Conservation (phyloP, 257 asterid species). For the Plantago ovata region DNA sequence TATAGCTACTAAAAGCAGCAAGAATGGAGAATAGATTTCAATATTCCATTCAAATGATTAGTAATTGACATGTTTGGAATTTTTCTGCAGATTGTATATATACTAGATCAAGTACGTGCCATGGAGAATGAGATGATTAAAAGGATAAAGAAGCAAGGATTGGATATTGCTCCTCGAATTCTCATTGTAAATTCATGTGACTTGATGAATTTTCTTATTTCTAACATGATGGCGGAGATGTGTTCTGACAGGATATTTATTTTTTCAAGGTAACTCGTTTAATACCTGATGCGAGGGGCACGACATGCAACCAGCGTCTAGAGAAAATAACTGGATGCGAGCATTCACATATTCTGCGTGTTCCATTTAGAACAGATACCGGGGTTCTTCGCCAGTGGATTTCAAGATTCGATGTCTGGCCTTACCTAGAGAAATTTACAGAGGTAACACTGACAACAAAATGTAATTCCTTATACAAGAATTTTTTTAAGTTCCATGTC, state of each 20-base stretch:
- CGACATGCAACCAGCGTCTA: constrained; percentile 89
- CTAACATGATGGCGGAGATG: not conserved
- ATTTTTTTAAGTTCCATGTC: not conserved
- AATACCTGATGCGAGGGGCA: constrained; percentile 96
- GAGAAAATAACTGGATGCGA: constrained; percentile 84
- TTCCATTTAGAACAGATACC: constrained; percentile 78
- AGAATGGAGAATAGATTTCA: not conserved
- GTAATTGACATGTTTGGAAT: no score
- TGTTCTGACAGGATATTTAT: not conserved
- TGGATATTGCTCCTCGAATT: constrained; percentile 69
- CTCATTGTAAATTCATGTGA: constrained; percentile 51
- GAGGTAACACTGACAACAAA: constrained; percentile 41
- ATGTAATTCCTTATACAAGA: not conserved
- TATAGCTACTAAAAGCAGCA: not conserved
- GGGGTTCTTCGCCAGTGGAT: constrained; percentile 92
- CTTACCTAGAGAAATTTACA: constrained; percentile 83
- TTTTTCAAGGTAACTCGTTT: constrained; percentile 74
- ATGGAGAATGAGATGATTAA: constrained; percentile 88
- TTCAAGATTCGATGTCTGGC: constrained; percentile 98
- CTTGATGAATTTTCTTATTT: constrained; percentile 1
- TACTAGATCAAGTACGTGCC: constrained; percentile 98
- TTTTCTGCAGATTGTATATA: constrained; percentile 69
- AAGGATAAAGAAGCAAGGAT: constrained; percentile 86
- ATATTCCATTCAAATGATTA: no score
- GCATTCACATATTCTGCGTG: constrained; percentile 79